These are phyloP conservation scores for Arachnomyces sp. DNA, from an alignment of 2,329 filamentous ascomycete species.

Conservation along the genomic window DNA sequence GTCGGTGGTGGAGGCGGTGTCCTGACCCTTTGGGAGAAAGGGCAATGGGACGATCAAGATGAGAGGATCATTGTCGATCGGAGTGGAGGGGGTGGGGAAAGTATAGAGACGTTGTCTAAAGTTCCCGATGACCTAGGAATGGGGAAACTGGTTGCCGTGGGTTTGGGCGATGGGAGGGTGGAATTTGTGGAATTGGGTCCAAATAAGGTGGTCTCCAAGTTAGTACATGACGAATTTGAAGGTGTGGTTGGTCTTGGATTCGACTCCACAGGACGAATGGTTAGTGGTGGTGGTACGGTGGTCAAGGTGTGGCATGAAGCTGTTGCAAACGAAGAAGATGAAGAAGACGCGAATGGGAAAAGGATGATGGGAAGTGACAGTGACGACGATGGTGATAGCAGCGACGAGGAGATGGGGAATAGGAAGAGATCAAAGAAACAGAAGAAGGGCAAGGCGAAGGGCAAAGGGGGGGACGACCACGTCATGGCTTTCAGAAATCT, in stretches of 20 bases:
- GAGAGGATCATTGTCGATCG: slow-evolving; percentile 72
- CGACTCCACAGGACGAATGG: slow-evolving; percentile 75
- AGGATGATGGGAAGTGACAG: slow-evolving; percentile 22
- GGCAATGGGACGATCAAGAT: slow-evolving; percentile 90
- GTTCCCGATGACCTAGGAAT: slow-evolving; percentile 62
- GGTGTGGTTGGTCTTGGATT: slow-evolving; percentile 75
- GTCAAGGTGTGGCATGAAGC: slow-evolving; percentile 87
- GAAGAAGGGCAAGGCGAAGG: slow-evolving; percentile 39
- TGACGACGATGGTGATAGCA: slow-evolving; percentile 30
- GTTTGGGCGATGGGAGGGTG: slow-evolving; percentile 71
- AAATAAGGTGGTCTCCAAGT: slow-evolving; percentile 61
- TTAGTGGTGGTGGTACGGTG: slow-evolving; percentile 75
- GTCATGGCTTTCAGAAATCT: slow-evolving; percentile 37
- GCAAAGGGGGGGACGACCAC: slow-evolving; percentile 29
- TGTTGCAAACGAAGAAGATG: slow-evolving; percentile 34
- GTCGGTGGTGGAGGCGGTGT: slow-evolving; percentile 74
- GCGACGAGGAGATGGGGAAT: slow-evolving; percentile 42
- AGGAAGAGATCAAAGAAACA: slow-evolving; percentile 41
- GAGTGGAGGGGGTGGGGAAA: slow-evolving; percentile 58
- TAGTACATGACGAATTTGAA: slow-evolving; percentile 78
- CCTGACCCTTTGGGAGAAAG: slow-evolving; percentile 86
- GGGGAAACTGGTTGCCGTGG: slow-evolving; percentile 61
- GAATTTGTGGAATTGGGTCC: slow-evolving; percentile 65
- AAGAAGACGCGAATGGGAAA: slow-evolving; percentile 36
- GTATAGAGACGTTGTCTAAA: slow-evolving; percentile 66